phyloP scores from a whole-genome alignment of 2,329 filamentous ascomycete genomes.

The Drechslerella dactyloides region DNA sequence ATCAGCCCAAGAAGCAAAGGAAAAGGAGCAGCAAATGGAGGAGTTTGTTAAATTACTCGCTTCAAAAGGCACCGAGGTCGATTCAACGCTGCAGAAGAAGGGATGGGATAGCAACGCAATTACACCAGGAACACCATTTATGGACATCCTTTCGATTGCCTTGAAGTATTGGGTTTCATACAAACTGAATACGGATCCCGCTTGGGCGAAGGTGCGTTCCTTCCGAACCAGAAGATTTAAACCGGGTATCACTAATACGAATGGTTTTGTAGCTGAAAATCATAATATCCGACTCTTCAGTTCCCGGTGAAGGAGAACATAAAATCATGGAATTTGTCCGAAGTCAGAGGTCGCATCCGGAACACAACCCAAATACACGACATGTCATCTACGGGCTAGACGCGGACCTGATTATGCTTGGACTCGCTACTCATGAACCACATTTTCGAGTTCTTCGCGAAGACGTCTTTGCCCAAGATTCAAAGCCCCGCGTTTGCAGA shows the following conservation, averaged over 20 bases:
- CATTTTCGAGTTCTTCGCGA: constrained; percentile 95
- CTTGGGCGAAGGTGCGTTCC: constrained; percentile 73
- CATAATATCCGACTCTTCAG: constrained; percentile 97
- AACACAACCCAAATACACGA: constrained; percentile 93
- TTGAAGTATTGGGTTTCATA: constrained; percentile 96
- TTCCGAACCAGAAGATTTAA: background rate
- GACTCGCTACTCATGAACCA: constrained; percentile 93
- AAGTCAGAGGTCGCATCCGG: constrained; percentile 85
- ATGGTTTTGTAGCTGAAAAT: constrained; percentile 71
- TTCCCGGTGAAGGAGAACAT: constrained; percentile 97
- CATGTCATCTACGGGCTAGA: constrained; percentile 98
- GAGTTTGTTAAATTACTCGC: constrained; percentile 85
- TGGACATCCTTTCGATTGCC: constrained; percentile 90
- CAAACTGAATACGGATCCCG: constrained; percentile 95
- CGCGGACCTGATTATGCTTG: constrained; percentile 98
- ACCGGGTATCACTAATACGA: constrained; percentile 52
- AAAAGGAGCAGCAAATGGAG: constrained; percentile 89
- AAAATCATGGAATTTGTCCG: constrained; percentile 99
- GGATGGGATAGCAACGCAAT: constrained; percentile 82
- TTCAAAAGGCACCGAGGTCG: constrained; percentile 70
- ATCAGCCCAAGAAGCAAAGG: constrained; percentile 88
- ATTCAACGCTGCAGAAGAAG: constrained; percentile 75
- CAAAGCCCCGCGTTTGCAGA: constrained; percentile 79
- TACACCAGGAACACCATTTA: constrained; percentile 79
- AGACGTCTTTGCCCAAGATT: constrained; percentile 92